phyloP scores from a whole-genome alignment of 2,329 filamentous ascomycete species.

The Claviceps sp. region DNA sequence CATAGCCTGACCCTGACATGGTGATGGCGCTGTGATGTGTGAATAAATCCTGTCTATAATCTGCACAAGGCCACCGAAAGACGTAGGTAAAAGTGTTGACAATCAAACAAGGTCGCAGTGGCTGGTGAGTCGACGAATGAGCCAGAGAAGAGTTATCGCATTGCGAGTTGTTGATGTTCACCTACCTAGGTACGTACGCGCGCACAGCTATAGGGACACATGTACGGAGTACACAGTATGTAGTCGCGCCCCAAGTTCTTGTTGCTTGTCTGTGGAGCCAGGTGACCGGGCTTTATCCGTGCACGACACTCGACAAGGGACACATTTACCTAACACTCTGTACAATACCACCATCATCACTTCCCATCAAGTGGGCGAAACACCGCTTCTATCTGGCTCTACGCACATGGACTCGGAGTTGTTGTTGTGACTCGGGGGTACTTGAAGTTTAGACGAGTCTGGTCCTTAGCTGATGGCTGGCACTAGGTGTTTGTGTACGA shows the following conservation, averaged over 20 bases:
- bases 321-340: neutral
- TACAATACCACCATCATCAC: neutral
- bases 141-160: neutral
- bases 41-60: slow-evolving; percentile 8
- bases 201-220: neutral
- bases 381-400: too few relatives aligned
- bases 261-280: neutral
- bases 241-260: neutral
- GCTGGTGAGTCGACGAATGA: neutral
- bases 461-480: neutral
- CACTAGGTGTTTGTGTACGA: neutral
- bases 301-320: neutral
- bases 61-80: neutral
- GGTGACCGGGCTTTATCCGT: slow-evolving; percentile 6
- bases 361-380: too few relatives aligned
- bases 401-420: too few relatives aligned
- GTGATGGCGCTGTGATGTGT: slow-evolving; percentile 15
- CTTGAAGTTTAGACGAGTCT: neutral
- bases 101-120: neutral
- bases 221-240: too few relatives aligned
- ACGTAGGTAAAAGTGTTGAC: neutral
- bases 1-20: slow-evolving; percentile 82
- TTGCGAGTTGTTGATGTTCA: neutral
- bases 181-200: neutral
- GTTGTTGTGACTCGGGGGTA: neutral